Percentiles rank a stretch among this genome's conserved stretches.
phyloP scores from a whole-genome alignment of 164 flowering plant genomes.

The Magnolia sinica region DNA sequence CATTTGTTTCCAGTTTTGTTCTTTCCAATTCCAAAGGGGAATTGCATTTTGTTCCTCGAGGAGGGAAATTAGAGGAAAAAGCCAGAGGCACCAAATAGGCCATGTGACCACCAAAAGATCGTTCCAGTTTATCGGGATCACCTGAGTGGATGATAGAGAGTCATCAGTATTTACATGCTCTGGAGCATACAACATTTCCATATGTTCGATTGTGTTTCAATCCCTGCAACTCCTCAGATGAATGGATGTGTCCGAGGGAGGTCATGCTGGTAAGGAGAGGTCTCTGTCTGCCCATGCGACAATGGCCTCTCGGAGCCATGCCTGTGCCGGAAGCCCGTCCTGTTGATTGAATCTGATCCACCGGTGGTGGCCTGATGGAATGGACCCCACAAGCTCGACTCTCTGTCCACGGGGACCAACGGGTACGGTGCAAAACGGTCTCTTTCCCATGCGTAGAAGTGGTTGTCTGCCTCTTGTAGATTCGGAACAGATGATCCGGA shows the following conservation, averaged over 20 bases:
- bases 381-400: conserved; percentile 50
- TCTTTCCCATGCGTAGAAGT: conserved; percentile 70
- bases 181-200: conserved; percentile 14
- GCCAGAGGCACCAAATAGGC: too few species aligned
- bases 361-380: conserved; percentile 52
- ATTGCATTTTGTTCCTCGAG: too few species aligned
- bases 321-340: conserved; percentile 62
- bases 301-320: conserved; percentile 70
- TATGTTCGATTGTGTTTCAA: conserved; percentile 26
- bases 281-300: conserved; percentile 59
- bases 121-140: conserved; percentile 32
- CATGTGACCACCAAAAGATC: conserved; percentile 27
- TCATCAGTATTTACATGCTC: conserved; percentile 28
- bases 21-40: too few species aligned
- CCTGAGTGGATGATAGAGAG: conserved; percentile 23
- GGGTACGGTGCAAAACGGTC: conserved; percentile 64
- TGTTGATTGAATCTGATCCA: conserved; percentile 35
- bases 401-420: conserved; percentile 57
- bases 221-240: conserved; percentile 27
- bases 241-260: conserved; percentile 23
- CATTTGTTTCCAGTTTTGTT: too few species aligned
- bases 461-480: conserved; percentile 61
- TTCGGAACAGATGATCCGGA: conserved; percentile 54
- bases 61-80: too few species aligned
- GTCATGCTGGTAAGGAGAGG: conserved; percentile 20